Conservation (phyloP, 1,139 yeast species). For the Scheffersomyces stambukii region DNA sequence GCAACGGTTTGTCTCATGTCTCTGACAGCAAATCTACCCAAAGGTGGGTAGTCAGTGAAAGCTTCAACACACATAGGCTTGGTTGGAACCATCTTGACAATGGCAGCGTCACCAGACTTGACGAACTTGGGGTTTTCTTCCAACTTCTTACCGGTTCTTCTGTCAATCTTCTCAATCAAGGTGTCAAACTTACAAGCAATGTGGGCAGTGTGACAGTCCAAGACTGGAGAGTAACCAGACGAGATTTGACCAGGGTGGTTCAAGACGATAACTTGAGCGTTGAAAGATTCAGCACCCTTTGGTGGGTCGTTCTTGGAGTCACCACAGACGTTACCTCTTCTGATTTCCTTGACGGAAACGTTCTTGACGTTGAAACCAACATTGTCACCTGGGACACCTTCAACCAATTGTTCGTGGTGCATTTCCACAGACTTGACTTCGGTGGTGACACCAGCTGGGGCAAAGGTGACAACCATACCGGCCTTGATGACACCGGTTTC, state of each 20-base stretch:
- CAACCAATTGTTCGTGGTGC: conserved; percentile 85
- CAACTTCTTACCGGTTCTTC: conserved; percentile 86
- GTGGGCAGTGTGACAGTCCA: conserved; percentile 94
- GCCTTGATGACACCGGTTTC: conserved; percentile 91
- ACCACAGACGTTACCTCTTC: conserved; percentile 96
- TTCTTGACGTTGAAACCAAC: conserved; percentile 95
- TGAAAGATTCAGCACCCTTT: conserved; percentile 76
- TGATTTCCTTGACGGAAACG: conserved; percentile 89
- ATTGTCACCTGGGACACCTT: conserved; percentile 93
- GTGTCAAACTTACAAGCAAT: conserved; percentile 89
- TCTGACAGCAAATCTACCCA: conserved; percentile 99
- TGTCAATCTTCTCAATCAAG: conserved; percentile 84
- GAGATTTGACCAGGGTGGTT: conserved; percentile 94
- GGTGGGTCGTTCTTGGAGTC: conserved; percentile 96
- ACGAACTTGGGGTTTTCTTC: conserved; percentile 82
- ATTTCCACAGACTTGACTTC: conserved; percentile 92
- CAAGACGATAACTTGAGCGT: conserved; percentile 85
- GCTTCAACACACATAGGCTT: conserved; percentile 98
- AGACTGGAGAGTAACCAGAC: conserved; percentile 91
- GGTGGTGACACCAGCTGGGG: conserved; percentile 91
- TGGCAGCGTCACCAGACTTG: conserved; percentile 94
- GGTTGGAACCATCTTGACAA: conserved; percentile 86
- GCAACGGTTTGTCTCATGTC: conserved; percentile 99
- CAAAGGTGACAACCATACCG: conserved; percentile 87
- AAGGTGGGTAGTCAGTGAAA: conserved; percentile 97